Base-by-base conservation (phyloP, 1,139 yeast species). In the Taiozyma sp. region DNA sequence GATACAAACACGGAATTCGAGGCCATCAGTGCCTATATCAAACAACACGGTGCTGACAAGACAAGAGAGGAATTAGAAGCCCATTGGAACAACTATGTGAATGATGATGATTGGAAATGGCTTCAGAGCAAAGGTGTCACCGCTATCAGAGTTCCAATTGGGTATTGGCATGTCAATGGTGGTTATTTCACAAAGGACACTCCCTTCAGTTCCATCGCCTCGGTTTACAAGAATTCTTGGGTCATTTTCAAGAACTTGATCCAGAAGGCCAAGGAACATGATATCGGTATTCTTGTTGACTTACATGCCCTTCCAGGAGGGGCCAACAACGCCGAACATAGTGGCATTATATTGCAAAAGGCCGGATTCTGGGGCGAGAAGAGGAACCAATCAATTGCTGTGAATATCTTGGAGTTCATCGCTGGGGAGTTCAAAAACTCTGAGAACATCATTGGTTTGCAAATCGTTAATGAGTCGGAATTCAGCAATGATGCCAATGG, bases 261-360 rank as follows among this genome's bases (percentile, higher is more conserved):
- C 27, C 45, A 47, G 1, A 63, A 51, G 41, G 74, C 74, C 3
- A 51, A 50, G 3, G 56, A 63, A 45, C 27, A 71, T 61, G 73
- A 77, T 29, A 92, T 93, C 55, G 87, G 91, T 10, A 84, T 92
- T 1, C 63, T 93, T 52, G 78, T 92, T 12, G 99, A 93, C 67
- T 65, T 93, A 45, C 99, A 93, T 68, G 97, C 88, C 0, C 68
- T 93, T 29, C 98, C 97, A 2, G 91, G 89, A 13, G 97, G 97
- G 43, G 98, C 97, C 30, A 93, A 93, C 64, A 80, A 82, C 1
- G 85, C 84, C 29, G 81, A 84, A 52, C 98, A 92, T 66, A 83
- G 95, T 61, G 99, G 98, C 8, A 84, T 85, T 51, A 65, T 70
- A 39, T 67, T 76, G 48, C 79, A 79, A 3, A 66, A 68, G 32